Percentiles rank a stretch among this genome's conserved stretches.
phyloP scores from a whole-genome alignment of 306 rosid species.

The Clitoria ternatea region DNA sequence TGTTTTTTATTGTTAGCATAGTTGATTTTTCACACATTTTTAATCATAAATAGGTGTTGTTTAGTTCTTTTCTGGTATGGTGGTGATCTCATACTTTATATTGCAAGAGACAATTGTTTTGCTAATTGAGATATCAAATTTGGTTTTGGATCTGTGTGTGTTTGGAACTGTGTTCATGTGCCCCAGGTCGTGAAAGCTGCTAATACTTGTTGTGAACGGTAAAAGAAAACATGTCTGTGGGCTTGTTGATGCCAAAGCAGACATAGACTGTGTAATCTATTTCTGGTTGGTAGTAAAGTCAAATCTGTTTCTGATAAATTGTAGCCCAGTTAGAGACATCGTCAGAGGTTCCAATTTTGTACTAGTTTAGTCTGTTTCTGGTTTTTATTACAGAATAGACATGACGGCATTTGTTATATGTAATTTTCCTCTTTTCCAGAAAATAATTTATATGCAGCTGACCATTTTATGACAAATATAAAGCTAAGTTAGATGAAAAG shows the following conservation, averaged over 20 bases:
- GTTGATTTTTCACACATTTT: not conserved
- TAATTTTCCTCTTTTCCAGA: not conserved
- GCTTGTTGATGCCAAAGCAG: too few relatives aligned
- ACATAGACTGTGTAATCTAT: too few relatives aligned
- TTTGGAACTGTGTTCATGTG: not conserved
- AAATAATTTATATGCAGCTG: not conserved
- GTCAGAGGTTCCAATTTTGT: not conserved
- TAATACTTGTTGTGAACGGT: too few relatives aligned
- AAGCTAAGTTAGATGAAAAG: not conserved
- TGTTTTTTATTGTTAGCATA: not conserved
- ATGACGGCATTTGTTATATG: not conserved
- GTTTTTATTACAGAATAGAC: not conserved
- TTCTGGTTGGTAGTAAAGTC: constrained; percentile 10
- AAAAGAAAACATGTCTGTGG: too few relatives aligned
- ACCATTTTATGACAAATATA: not conserved
- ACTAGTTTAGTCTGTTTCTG: not conserved
- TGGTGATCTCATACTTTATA: not conserved
- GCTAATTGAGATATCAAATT: not conserved
- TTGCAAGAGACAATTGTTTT: not conserved
- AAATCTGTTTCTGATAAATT: not conserved
- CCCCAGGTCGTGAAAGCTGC: too few relatives aligned
- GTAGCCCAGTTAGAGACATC: not conserved
- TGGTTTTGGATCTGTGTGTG: not conserved
- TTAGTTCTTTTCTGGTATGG: not conserved
- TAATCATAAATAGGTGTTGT: not conserved